A percentile compares a stretch with the other conserved stretches of the same genome.
Evolutionary conservation across 495 filamentous ascomycete genomes (phyloP).

Genomic region (Aspergillus ellipticus): DNA sequence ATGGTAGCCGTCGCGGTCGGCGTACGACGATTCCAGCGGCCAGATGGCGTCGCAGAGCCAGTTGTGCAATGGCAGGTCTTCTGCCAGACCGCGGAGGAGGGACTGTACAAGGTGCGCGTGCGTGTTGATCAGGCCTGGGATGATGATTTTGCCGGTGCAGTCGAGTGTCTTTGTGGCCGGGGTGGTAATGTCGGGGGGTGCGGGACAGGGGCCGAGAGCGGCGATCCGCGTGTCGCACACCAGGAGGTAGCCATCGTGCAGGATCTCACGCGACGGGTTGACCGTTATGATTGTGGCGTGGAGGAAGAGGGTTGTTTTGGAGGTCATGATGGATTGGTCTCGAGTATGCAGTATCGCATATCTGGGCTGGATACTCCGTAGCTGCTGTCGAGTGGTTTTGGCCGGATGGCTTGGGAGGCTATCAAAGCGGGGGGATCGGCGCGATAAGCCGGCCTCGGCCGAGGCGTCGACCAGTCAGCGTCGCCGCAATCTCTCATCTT

Average conservation of each 20-base stretch:
- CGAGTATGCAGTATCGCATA: too few species aligned
- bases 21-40: slow-evolving; percentile 39
- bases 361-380: too few species aligned
- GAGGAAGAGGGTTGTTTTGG: neutral
- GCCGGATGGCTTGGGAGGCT: too few species aligned
- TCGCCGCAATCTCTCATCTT: neutral
- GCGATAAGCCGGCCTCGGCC: slow-evolving; percentile 3
- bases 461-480: neutral
- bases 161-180: slow-evolving; percentile 21
- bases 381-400: too few species aligned
- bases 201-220: slow-evolving; percentile 32
- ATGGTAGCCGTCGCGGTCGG: slow-evolving; percentile 33
- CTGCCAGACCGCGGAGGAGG: slow-evolving; percentile 38
- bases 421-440: neutral
- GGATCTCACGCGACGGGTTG: slow-evolving; percentile 33
- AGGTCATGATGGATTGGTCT: neutral
- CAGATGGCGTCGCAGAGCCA: slow-evolving; percentile 44
- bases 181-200: slow-evolving; percentile 1
- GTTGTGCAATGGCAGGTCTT: slow-evolving; percentile 37
- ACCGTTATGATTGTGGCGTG: slow-evolving; percentile 42
- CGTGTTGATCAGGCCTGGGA: slow-evolving; percentile 42
- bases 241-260: slow-evolving; percentile 37
- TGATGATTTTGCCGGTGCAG: slow-evolving; percentile 33
- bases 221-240: slow-evolving; percentile 30
- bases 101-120: slow-evolving; percentile 44